These are phyloP conservation scores for Rhodosporidiobolus odoratus DNA, from an alignment of 768 basidiomycete genomes.

Conservation along the genomic window DNA sequence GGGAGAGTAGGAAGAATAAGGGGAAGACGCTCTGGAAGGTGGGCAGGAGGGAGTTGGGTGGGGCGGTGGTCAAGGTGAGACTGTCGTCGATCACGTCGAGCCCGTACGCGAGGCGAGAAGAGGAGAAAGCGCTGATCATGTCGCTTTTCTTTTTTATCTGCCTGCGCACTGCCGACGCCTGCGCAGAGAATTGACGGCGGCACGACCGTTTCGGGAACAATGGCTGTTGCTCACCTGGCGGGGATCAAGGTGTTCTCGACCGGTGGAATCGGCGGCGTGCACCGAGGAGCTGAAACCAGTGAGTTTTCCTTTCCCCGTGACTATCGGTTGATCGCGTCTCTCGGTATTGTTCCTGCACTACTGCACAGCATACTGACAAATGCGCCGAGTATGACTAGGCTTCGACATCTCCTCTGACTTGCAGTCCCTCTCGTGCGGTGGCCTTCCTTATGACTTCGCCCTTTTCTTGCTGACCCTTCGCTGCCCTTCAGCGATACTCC, in stretches of 20 bases:
- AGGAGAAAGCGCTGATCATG: constrained; percentile 43
- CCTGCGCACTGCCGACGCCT: constrained; percentile 38
- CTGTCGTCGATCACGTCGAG: neutral
- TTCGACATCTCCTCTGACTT: constrained; percentile 95
- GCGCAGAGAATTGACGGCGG: constrained; percentile 60
- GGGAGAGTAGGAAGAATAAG: constrained; percentile 17
- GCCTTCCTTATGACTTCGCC: neutral
- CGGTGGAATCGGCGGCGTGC: constrained; percentile 86
- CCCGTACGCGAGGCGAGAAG: neutral
- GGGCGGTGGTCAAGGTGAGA: constrained; percentile 61
- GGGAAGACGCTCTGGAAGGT: constrained; percentile 53
- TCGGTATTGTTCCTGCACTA: too few relatives aligned
- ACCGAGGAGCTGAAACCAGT: constrained; percentile 68
- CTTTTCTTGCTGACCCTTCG: neutral
- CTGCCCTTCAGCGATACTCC: constrained; percentile 62
- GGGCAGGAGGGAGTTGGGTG: constrained; percentile 72
- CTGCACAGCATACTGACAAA: too few relatives aligned
- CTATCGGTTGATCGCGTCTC: too few relatives aligned
- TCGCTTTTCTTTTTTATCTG: neutral
- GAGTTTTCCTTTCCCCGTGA: constrained; percentile 31
- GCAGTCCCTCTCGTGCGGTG: constrained; percentile 57
- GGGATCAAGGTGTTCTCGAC: constrained; percentile 92
- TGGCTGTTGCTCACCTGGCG: constrained; percentile 55
- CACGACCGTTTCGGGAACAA: constrained; percentile 52
- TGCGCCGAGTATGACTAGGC: constrained; percentile 51